Evolutionary conservation across 2,329 filamentous ascomycete species (phyloP).

Genomic region (Diplodia seriata): DNA sequence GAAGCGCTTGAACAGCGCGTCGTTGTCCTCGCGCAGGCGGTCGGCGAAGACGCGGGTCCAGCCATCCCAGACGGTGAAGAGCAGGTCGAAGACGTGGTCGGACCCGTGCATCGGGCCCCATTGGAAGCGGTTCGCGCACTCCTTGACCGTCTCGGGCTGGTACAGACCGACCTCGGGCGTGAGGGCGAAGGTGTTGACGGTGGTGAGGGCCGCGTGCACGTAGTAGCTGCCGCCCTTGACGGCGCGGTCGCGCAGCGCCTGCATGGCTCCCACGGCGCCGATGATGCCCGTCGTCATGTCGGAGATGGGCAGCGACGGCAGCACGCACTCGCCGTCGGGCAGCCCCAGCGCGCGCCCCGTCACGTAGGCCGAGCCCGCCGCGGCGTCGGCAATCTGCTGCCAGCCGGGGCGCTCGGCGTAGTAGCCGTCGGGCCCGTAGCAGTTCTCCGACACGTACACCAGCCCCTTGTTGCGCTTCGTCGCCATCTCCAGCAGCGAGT

Average conservation of each 20-base stretch:
- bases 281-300: constrained; percentile 43
- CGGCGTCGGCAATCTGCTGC: constrained; percentile 51
- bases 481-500: constrained; percentile 52
- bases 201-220: constrained; percentile 39
- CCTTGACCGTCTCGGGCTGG: constrained; percentile 37
- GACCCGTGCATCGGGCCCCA: constrained; percentile 41
- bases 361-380: constrained; percentile 43
- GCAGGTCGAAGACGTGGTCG: constrained; percentile 43
- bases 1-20: constrained; percentile 37
- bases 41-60: constrained; percentile 41
- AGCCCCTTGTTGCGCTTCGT: constrained; percentile 53
- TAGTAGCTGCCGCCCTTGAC: constrained; percentile 37
- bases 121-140: constrained; percentile 40
- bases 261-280: constrained; percentile 40
- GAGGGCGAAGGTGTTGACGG: constrained; percentile 44
- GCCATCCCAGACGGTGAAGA: constrained; percentile 40
- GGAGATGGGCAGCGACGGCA: constrained; percentile 41
- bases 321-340: constrained; percentile 37
- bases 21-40: constrained; percentile 34
- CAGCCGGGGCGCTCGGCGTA: constrained; percentile 57
- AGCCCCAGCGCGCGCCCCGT: constrained; percentile 47
- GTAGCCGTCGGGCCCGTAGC: constrained; percentile 58
- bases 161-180: constrained; percentile 47
- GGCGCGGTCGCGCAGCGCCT: constrained; percentile 39
- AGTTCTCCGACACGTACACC: constrained; percentile 59